Percentiles rank a stretch among this genome's conserved stretches.
phyloP scores from a whole-genome alignment of 1,284 basidiomycete genomes.

The Mycosarcoma maydis region DNA sequence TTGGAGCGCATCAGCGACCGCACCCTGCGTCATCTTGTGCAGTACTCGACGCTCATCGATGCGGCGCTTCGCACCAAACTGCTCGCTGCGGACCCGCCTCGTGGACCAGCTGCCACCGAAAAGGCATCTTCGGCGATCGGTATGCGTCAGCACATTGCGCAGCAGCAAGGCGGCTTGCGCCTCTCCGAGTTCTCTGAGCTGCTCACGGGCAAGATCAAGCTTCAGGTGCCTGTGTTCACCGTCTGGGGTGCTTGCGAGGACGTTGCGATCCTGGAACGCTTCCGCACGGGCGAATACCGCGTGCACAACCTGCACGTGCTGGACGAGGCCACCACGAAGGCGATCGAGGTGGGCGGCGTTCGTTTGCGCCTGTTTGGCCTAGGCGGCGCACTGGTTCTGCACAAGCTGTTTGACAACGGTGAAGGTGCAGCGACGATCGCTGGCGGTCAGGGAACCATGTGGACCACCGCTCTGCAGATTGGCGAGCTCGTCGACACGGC shows the following conservation, averaged over 20 bases:
- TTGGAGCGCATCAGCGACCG: conserved; percentile 90
- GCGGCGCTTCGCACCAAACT: conserved; percentile 82
- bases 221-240: conserved; percentile 84
- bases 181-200: conserved; percentile 95
- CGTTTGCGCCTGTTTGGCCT: conserved; percentile 92
- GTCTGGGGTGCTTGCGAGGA: conserved; percentile 99
- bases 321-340: conserved; percentile 91
- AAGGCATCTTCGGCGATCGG: conserved; percentile 23
- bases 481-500: conserved; percentile 98
- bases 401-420: conserved; percentile 98
- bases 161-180: conserved; percentile 59
- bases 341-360: conserved; percentile 89
- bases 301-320: conserved; percentile 83
- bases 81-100: conserved; percentile 73
- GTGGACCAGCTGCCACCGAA: conserved; percentile 41
- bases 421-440: conserved; percentile 94
- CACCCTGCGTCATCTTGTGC: conserved; percentile 89
- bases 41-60: conserved; percentile 96
- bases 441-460: conserved; percentile 97
- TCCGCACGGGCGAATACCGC: conserved; percentile 81
- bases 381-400: conserved; percentile 92
- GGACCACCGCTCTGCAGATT: conserved; percentile 96
- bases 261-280: conserved; percentile 88
- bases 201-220: conserved; percentile 73
- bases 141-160: conserved; percentile 66